phyloP scores from a whole-genome alignment of 2,329 filamentous ascomycete genomes.

The Magnaporthiopsis rhizophila region DNA sequence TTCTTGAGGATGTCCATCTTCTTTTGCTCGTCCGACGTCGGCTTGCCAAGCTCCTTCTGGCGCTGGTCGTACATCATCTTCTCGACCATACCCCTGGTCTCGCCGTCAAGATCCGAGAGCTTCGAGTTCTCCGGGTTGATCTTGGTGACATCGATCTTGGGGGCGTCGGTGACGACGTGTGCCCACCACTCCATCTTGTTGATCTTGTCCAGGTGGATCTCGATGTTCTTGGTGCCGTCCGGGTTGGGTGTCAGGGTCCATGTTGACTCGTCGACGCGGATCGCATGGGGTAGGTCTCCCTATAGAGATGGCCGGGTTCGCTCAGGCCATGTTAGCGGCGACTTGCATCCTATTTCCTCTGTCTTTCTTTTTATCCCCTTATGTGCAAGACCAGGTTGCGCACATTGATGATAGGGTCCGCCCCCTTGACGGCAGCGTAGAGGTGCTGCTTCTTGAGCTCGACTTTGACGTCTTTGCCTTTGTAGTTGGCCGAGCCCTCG shows the following conservation, averaged over 20 bases:
- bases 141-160: slow-evolving; percentile 90
- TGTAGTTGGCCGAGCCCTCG: slow-evolving; percentile 53
- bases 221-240: slow-evolving; percentile 60
- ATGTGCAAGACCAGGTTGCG: slow-evolving; percentile 11
- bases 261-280: slow-evolving; percentile 79
- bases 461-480: slow-evolving; percentile 75
- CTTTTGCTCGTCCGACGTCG: slow-evolving; percentile 89
- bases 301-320: slow-evolving; percentile 25
- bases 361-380: too few relatives aligned
- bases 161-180: slow-evolving; percentile 78
- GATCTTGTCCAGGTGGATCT: slow-evolving; percentile 85
- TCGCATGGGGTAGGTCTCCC: slow-evolving; percentile 76
- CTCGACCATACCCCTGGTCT: slow-evolving; percentile 95
- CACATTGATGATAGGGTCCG: slow-evolving; percentile 77
- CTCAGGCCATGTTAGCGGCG: not conserved
- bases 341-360: not conserved
- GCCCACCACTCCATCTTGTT: slow-evolving; percentile 99
- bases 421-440: slow-evolving; percentile 77
- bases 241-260: slow-evolving; percentile 63
- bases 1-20: slow-evolving; percentile 89
- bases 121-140: slow-evolving; percentile 91
- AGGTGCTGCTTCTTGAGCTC: slow-evolving; percentile 73
- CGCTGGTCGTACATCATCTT: slow-evolving; percentile 99
- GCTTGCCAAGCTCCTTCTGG: slow-evolving; percentile 87
- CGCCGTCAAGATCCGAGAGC: slow-evolving; percentile 84